These are phyloP conservation scores for Pelargonium myrrhifolium DNA, from an alignment of 441 rosid species.

Conservation along the genomic window DNA sequence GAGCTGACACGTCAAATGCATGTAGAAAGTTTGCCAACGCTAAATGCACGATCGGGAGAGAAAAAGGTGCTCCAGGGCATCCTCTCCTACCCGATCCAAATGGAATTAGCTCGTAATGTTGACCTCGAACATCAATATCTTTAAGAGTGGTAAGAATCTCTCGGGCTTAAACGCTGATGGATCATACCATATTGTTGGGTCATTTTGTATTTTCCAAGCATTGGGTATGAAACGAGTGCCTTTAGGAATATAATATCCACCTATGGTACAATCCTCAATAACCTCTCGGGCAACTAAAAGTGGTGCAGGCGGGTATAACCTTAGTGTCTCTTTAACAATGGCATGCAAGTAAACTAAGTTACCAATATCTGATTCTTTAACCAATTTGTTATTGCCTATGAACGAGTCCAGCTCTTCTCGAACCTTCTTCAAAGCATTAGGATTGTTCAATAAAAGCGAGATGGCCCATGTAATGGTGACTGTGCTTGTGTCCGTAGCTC, in stretches of 20 bases:
- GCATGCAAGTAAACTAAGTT: conserved; percentile 29
- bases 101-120: conserved; percentile 12
- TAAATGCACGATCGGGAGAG: conserved; percentile 2
- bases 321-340: conserved; percentile 26
- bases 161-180: conserved; percentile 12
- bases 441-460: conserved; percentile 25
- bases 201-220: conserved; percentile 25
- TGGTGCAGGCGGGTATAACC: conserved; percentile 25
- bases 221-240: conserved; percentile 30
- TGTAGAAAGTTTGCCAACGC: conserved; percentile 18
- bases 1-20: conserved; percentile 6
- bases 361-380: conserved; percentile 17
- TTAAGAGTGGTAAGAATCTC: conserved; percentile 13
- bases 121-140: conserved; percentile 12
- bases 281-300: conserved; percentile 22
- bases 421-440: conserved; percentile 12
- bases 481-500: conserved; percentile 22
- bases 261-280: conserved; percentile 20
- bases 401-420: conserved; percentile 23
- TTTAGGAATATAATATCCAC: conserved; percentile 21
- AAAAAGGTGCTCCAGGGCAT: conserved; percentile 19
- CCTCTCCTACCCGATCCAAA: conserved; percentile 19
- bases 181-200: conserved; percentile 11
- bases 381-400: conserved; percentile 22
- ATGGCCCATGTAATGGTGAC: conserved; percentile 22